Evolutionary conservation across 768 basidiomycete genomes (phyloP).

Genomic region (Pleurotus giganteus): DNA sequence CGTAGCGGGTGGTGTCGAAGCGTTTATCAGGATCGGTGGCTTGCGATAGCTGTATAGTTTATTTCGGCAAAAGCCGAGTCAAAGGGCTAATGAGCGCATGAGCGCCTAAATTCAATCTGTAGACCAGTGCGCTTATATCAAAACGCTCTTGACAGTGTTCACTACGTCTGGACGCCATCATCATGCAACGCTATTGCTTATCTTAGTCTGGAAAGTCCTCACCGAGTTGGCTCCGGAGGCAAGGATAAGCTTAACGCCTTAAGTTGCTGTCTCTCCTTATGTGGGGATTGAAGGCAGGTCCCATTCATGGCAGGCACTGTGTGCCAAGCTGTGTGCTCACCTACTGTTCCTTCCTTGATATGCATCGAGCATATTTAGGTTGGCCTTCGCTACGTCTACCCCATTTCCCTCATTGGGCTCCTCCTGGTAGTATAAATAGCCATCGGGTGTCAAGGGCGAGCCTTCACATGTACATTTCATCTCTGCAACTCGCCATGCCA

Average conservation of each 20-base stretch:
- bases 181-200: too few relatives aligned
- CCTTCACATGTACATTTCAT: neutral
- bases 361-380: neutral
- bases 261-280: too few relatives aligned
- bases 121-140: too few relatives aligned
- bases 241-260: too few relatives aligned
- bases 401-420: neutral
- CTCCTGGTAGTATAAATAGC: neutral
- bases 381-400: slow-evolving; percentile 1
- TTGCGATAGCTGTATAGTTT: slow-evolving; percentile 38
- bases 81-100: slow-evolving; percentile 14
- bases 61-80: slow-evolving; percentile 32
- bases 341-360: neutral
- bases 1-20: slow-evolving; percentile 32
- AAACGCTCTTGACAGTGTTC: too few relatives aligned
- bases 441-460: neutral
- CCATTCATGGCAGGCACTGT: neutral
- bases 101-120: neutral
- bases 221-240: too few relatives aligned
- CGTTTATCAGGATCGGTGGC: slow-evolving; percentile 32
- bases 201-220: too few relatives aligned
- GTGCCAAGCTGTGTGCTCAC: too few relatives aligned
- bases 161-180: too few relatives aligned
- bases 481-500: slow-evolving; percentile 16
- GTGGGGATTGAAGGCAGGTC: too few relatives aligned